These are phyloP conservation scores for Reutealis trisperma DNA, from an alignment of 345 rosid genomes.

Conservation along the genomic window DNA sequence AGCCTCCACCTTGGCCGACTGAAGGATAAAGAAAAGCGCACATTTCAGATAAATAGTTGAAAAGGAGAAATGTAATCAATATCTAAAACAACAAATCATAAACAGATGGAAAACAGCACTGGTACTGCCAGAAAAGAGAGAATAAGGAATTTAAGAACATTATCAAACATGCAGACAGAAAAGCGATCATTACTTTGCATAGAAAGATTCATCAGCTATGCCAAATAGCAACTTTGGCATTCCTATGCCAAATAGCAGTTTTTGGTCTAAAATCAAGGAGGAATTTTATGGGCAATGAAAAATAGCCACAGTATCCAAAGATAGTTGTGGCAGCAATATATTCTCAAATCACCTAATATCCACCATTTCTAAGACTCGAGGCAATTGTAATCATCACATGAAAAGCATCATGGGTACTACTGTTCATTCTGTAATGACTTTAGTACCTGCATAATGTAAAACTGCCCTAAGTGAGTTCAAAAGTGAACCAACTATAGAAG, in stretches of 20 bases:
- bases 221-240: no score
- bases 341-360: no score
- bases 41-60: slow-evolving; percentile 11
- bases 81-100: background rate
- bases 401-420: background rate
- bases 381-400: no score
- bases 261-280: no score
- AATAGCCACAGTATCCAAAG: no score
- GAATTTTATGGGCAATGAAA: no score
- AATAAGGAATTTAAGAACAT: background rate
- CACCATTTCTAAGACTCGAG: no score
- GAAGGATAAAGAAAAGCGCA: slow-evolving; percentile 26
- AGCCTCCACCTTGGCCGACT: slow-evolving; percentile 90
- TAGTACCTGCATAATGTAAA: background rate
- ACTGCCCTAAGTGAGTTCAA: background rate
- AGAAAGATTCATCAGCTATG: background rate
- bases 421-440: background rate
- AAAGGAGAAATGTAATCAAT: background rate
- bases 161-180: background rate
- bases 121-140: background rate
- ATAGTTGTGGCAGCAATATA: no score
- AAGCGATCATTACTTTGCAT: background rate
- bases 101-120: slow-evolving; percentile 2
- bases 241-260: no score
- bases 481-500: background rate